Percentiles rank a stretch among this genome's conserved stretches.
phyloP scores from a whole-genome alignment of 108 stramenopile species.

The Skeletonema marinoi region DNA sequence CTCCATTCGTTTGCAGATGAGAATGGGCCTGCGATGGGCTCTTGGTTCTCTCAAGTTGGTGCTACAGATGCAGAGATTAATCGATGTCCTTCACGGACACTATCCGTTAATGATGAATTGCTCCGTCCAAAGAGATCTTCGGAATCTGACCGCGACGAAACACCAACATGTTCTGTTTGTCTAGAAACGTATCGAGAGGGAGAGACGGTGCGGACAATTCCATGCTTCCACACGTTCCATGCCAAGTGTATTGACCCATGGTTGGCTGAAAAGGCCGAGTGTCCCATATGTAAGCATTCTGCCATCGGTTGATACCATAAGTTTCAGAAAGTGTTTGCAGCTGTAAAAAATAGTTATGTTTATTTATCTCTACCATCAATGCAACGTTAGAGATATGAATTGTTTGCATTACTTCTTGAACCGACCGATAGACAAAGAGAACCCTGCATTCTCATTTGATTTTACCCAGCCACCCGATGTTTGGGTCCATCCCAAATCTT shows the following conservation, averaged over 20 bases:
- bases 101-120: constrained; percentile 39
- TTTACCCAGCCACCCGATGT: too few relatives aligned
- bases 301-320: constrained; percentile 38
- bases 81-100: constrained; percentile 46
- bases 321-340: too few relatives aligned
- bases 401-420: neutral
- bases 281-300: constrained; percentile 64
- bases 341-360: too few relatives aligned
- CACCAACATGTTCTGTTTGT: constrained; percentile 45
- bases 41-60: constrained; percentile 42
- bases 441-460: neutral
- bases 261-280: constrained; percentile 47
- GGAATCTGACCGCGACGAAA: neutral
- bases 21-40: constrained; percentile 50
- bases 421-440: neutral
- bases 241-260: constrained; percentile 59
- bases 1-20: constrained; percentile 51
- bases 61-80: constrained; percentile 55
- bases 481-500: too few relatives aligned
- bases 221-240: constrained; percentile 62
- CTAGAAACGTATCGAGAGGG: constrained; percentile 48
- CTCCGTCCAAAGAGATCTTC: neutral
- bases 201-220: constrained; percentile 51
- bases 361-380: too few relatives aligned
- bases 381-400: too few relatives aligned